Base-by-base conservation (phyloP, 2,329 filamentous ascomycete species). In the Neopestalotiopsis rosae region DNA sequence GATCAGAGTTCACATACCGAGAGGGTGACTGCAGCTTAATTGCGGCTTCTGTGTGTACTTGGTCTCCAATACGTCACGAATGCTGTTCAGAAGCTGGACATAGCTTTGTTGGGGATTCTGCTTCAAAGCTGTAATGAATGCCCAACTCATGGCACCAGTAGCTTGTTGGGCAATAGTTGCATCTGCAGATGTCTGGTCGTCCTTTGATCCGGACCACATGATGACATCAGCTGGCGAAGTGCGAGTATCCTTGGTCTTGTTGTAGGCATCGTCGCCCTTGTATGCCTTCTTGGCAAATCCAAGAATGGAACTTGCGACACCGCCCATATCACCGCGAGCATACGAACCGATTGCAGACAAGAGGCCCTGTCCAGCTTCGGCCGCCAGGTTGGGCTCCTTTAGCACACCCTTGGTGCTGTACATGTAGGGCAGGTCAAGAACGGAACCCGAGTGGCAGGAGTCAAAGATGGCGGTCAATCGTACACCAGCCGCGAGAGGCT, bases 61-160 rank as follows among this genome's bases (percentile, higher is more conserved):
- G 65, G 89, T 90, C 71, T 93, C 85, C 71, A 99, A 86, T 81
- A 98, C 94, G 74, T 98, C 95, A 71, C 96, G 92, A 76, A 99
- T 97, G 81, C 92, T 97, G 86, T 98, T 98, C 75, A 99, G 88
- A 71, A 99, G 85, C 84, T 98, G 92, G 65, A 99, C 95, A 78
- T 99, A 99, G 84, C 94, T 98, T 85, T 99, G 96, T 78, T 98
- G 94, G 0, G 95, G 95, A 80, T 98, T 97, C 88, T 97, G 97
- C 85, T 94, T 95, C 74, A 99, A 88, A 58, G 95, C 92, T 5
- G 87, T 92, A 79, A 99, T 95, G 80, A 99, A 99, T 10, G 96
- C 96, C 91, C 93, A 98, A 1, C 94, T 97, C 96, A 99, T 98
- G 78, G 96, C 96, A 66, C 96, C 96, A 0, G 96, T 98, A 34